Percentiles rank a stretch among this genome's conserved stretches.
Evolutionary conservation across 2,329 filamentous ascomycete genomes (phyloP).

Genomic region (Raffaelea ambrosiae): DNA sequence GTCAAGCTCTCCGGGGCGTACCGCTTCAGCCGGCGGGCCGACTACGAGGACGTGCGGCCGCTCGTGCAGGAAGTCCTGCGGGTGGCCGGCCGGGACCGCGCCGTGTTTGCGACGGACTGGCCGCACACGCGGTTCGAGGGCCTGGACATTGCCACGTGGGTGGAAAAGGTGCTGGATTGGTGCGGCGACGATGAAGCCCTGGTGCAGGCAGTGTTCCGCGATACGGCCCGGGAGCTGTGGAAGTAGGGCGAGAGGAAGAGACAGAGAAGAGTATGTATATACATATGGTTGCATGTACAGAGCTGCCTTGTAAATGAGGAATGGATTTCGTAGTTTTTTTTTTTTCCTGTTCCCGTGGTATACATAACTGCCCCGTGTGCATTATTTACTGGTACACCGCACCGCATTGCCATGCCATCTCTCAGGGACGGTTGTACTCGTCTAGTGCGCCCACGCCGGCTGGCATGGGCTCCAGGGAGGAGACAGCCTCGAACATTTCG

Average conservation of each 20-base stretch:
- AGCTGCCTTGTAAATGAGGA: too few relatives aligned
- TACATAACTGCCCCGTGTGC: too few relatives aligned
- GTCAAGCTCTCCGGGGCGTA: constrained; percentile 53
- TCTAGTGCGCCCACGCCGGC: neutral
- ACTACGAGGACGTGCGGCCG: constrained; percentile 31
- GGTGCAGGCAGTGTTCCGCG: constrained; percentile 1
- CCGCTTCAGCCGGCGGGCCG: constrained; percentile 27
- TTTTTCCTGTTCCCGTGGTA: too few relatives aligned
- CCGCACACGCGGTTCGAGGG: constrained; percentile 54
- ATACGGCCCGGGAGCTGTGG: neutral
- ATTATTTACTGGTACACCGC: too few relatives aligned
- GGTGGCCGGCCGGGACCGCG: constrained; percentile 28
- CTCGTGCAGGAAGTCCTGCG: constrained; percentile 40
- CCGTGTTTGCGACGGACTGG: constrained; percentile 56
- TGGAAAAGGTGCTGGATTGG: constrained; percentile 44
- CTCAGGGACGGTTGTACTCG: neutral
- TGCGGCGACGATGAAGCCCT: constrained; percentile 25
- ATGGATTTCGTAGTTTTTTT: too few relatives aligned
- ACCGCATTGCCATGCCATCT: too few relatives aligned
- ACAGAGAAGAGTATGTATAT: neutral
- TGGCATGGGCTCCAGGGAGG: constrained; percentile 2
- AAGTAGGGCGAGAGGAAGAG: too few relatives aligned
- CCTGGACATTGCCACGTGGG: constrained; percentile 45
- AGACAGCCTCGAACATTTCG: constrained; percentile 4
- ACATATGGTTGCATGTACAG: too few relatives aligned